Evolutionary conservation across 306 rosid genomes (phyloP).

Genomic region (Prunus mira): DNA sequence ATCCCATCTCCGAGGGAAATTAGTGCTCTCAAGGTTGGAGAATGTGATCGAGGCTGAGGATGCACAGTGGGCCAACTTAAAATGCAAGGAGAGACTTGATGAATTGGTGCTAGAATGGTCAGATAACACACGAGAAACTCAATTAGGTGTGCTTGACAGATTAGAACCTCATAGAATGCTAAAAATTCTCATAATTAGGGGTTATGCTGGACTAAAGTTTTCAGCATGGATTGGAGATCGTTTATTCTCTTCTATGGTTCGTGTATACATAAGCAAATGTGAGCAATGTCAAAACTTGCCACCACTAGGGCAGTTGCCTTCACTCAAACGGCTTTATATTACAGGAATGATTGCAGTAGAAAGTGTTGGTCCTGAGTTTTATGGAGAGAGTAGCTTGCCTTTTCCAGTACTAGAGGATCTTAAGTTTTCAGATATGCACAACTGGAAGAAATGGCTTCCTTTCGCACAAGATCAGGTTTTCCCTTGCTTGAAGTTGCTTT

Average conservation of each 20-base stretch:
- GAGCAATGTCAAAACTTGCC: not conserved
- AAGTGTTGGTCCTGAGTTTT: not conserved
- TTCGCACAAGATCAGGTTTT: not conserved
- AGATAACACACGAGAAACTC: not conserved
- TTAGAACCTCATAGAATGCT: conserved; percentile 20
- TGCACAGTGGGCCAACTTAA: conserved; percentile 12
- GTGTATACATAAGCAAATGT: not conserved
- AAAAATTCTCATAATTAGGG: not conserved
- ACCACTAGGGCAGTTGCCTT: conserved; percentile 12
- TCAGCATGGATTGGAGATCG: conserved; percentile 14
- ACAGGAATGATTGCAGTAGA: not conserved
- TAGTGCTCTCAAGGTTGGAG: not conserved
- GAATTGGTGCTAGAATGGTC: conserved; percentile 15
- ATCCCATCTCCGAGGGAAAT: not conserved
- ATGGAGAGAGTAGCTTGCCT: not conserved
- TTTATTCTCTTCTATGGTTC: not conserved
- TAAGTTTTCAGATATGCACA: not conserved
- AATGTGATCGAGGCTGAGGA: conserved; percentile 5
- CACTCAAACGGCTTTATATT: conserved; percentile 3
- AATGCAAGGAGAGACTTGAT: not conserved
- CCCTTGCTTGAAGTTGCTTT: not conserved
- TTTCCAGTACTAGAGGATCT: not conserved
- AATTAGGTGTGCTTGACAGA: not conserved
- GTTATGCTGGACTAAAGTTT: conserved; percentile 4
- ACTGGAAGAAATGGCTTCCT: conserved; percentile 8